Percentiles rank a stretch among this genome's conserved stretches.
Conservation (phyloP, 805 yeast genomes). For the Scheffersomyces spartinae region DNA sequence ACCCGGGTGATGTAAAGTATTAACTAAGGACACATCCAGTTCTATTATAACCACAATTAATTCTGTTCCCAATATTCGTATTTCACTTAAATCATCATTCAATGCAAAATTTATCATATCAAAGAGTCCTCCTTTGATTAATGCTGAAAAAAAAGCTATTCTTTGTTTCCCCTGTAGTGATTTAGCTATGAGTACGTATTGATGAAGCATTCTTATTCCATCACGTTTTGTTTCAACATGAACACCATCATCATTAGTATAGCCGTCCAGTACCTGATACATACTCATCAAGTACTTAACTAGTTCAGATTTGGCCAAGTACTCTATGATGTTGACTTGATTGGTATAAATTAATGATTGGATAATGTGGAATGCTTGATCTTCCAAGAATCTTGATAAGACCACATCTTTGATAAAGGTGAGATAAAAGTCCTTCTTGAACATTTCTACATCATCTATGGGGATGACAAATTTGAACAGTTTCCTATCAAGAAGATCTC, state of each 20-base stretch:
- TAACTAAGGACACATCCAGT: conserved; percentile 62
- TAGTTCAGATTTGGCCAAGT: conserved; percentile 38
- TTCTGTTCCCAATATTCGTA: conserved; percentile 69
- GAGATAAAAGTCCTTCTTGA: conserved; percentile 64
- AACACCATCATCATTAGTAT: conserved; percentile 15
- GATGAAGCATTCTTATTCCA: conserved; percentile 71
- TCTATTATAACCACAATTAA: conserved; percentile 71
- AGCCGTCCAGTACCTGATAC: too few species aligned
- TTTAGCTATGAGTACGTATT: conserved; percentile 67
- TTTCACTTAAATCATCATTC: conserved; percentile 32
- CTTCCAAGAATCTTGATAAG: conserved; percentile 72
- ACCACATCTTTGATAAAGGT: conserved; percentile 83
- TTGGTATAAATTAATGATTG: conserved; percentile 56
- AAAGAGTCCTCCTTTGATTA: conserved; percentile 62
- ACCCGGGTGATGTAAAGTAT: conserved; percentile 7
- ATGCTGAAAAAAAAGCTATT: conserved; percentile 47
- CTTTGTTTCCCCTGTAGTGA: conserved; percentile 49
- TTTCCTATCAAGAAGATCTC: conserved; percentile 52
- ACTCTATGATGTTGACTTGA: conserved; percentile 56
- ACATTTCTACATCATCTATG: conserved; percentile 39
- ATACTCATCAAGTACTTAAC: too few species aligned
- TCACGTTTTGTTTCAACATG: conserved; percentile 36
- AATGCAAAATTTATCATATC: conserved; percentile 65
- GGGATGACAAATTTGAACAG: conserved; percentile 67
- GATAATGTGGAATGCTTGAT: conserved; percentile 57